phyloP scores from a whole-genome alignment of 2,329 filamentous ascomycete species.

The Aspergillus sp. region DNA sequence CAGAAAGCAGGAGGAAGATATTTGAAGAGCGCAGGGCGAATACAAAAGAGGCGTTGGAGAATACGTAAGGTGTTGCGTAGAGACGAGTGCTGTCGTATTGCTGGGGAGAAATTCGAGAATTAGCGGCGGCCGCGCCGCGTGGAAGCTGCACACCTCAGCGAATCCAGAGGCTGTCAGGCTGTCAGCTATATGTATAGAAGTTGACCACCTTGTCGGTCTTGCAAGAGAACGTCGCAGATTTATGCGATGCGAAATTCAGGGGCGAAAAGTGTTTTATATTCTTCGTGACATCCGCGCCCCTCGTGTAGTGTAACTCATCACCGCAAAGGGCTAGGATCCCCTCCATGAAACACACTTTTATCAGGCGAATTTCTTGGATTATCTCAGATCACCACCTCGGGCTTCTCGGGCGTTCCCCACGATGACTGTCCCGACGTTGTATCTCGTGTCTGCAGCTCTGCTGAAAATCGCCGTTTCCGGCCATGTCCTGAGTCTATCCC shows the following conservation, averaged over 20 bases:
- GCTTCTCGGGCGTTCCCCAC: not conserved
- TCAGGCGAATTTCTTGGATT: conserved; percentile 2
- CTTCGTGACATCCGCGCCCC: conserved; percentile 1
- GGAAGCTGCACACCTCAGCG: conserved; percentile 8
- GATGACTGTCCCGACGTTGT: conserved; percentile 5
- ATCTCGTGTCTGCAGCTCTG: conserved; percentile 3
- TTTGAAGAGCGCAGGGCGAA: not conserved
- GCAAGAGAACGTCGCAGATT: not conserved
- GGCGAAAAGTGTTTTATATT: conserved; percentile 13
- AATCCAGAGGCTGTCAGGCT: not conserved
- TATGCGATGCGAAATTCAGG: conserved; percentile 3
- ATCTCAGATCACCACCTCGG: not conserved
- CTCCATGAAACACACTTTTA: conserved; percentile 5
- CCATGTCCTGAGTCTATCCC: not conserved
- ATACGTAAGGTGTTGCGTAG: conserved; percentile 6
- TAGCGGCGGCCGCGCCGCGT: conserved; percentile 11
- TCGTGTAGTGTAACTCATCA: conserved; percentile 8
- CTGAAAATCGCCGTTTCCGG: conserved; percentile 18
- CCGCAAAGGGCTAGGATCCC: conserved; percentile 22
- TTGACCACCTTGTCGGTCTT: not conserved
- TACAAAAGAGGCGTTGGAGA: not conserved
- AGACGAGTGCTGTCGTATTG: conserved; percentile 8
- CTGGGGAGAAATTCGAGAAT: not conserved
- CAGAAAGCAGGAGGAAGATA: conserved; percentile 6
- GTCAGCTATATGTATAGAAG: not conserved